phyloP scores from a whole-genome alignment of 2,329 filamentous ascomycete species.

The Trichoderma arundinaceum region DNA sequence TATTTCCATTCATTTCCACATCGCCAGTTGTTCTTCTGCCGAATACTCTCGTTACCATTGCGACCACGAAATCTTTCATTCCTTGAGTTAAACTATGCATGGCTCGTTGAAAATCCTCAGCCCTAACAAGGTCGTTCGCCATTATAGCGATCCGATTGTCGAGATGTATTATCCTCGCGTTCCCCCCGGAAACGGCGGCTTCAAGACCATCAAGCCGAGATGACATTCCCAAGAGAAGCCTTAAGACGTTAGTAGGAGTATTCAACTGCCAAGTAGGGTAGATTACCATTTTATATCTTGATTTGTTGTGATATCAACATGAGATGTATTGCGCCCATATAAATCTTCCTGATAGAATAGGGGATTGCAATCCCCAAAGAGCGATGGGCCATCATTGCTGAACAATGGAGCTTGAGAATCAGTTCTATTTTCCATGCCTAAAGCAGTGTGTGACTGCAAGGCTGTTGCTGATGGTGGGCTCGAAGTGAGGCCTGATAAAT shows the following conservation, averaged over 20 bases:
- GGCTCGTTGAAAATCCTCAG: neutral
- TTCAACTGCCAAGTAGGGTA: too few species aligned
- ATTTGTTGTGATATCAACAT: neutral
- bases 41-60: constrained; percentile 20
- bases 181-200: neutral
- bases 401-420: neutral
- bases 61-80: constrained; percentile 23
- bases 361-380: neutral
- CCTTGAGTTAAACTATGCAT: constrained; percentile 22
- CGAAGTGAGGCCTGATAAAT: neutral
- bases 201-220: constrained; percentile 7
- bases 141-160: neutral
- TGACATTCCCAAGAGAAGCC: constrained; percentile 13
- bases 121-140: neutral
- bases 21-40: neutral
- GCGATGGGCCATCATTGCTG: neutral
- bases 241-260: neutral
- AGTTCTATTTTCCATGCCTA: neutral
- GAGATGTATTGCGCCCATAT: too few species aligned
- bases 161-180: neutral
- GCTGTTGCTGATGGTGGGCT: neutral
- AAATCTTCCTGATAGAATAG: too few species aligned
- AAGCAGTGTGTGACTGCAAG: neutral
- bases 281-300: too few species aligned
- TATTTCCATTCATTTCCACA: neutral